Conservation (phyloP, 345 rosid genomes). For the Rhodamnia rubescens region DNA sequence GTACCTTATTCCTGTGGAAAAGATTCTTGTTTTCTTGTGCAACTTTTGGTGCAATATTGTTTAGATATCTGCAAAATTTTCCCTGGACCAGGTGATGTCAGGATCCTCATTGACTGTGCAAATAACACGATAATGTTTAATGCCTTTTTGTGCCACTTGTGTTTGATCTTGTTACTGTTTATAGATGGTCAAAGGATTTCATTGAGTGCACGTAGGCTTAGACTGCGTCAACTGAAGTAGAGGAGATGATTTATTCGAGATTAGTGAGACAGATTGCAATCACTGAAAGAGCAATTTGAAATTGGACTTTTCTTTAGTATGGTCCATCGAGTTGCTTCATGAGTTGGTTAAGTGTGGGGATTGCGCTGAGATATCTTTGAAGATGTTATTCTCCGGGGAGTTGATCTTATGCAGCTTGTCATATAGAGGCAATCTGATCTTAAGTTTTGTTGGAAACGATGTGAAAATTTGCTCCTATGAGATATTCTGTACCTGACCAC, state of each 20-base stretch:
- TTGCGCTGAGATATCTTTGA: background rate
- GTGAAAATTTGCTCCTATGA: background rate
- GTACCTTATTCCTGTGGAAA: background rate
- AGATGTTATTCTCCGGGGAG: background rate
- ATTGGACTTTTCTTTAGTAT: background rate
- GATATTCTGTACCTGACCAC: background rate
- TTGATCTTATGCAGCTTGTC: background rate
- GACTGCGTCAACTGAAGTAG: background rate
- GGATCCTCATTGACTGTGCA: too few relatives aligned
- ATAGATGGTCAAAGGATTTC: background rate
- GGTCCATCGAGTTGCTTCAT: background rate
- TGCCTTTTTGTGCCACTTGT: background rate
- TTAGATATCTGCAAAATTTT: too few relatives aligned
- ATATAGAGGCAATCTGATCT: background rate
- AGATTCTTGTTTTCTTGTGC: background rate
- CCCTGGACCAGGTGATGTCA: too few relatives aligned
- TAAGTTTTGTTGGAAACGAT: background rate
- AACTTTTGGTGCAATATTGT: too few relatives aligned
- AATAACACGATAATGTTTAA: background rate
- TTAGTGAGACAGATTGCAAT: background rate
- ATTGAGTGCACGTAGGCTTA: background rate
- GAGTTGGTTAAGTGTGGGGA: background rate
- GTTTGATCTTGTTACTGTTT: background rate
- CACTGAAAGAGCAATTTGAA: background rate
- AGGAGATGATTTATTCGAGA: background rate